Conservation (phyloP, 2,329 filamentous ascomycete genomes). For the Claviceps lovelessii region DNA sequence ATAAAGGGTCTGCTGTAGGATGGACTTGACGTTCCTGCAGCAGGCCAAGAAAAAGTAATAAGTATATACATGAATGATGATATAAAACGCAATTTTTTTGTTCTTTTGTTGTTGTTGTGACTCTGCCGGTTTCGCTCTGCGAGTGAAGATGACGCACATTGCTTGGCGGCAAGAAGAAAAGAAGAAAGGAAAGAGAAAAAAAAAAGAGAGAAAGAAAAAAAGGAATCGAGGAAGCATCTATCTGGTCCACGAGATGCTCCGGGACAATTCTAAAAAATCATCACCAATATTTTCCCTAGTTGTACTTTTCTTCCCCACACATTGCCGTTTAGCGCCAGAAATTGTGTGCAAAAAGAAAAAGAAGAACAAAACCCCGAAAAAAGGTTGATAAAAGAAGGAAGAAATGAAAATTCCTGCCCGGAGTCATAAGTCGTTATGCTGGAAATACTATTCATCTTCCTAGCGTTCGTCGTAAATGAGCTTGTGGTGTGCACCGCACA, state of each 20-base stretch:
- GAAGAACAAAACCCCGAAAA: neutral
- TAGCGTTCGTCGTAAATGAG: neutral
- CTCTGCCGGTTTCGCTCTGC: too few relatives aligned
- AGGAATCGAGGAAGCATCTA: too few relatives aligned
- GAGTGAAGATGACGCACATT: too few relatives aligned
- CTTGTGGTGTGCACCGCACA: constrained; percentile 7
- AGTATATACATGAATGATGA: neutral
- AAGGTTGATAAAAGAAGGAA: neutral
- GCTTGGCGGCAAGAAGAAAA: too few relatives aligned
- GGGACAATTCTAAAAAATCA: neutral
- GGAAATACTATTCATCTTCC: neutral
- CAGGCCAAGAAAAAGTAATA: neutral
- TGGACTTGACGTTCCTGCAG: neutral
- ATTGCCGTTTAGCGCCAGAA: neutral
- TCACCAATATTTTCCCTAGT: neutral
- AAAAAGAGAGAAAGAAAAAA: too few relatives aligned
- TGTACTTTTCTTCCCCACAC: neutral
- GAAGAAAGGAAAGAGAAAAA: too few relatives aligned
- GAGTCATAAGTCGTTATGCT: constrained; percentile 4
- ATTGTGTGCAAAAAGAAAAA: neutral
- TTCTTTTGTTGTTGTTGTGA: neutral
- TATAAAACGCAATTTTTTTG: neutral
- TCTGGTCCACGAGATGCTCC: neutral
- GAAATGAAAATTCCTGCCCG: neutral
- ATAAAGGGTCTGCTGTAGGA: neutral